Percentiles rank a stretch among this genome's conserved stretches.
phyloP scores from a whole-genome alignment of 257 asterid species.

The Nemophila menziesii region DNA sequence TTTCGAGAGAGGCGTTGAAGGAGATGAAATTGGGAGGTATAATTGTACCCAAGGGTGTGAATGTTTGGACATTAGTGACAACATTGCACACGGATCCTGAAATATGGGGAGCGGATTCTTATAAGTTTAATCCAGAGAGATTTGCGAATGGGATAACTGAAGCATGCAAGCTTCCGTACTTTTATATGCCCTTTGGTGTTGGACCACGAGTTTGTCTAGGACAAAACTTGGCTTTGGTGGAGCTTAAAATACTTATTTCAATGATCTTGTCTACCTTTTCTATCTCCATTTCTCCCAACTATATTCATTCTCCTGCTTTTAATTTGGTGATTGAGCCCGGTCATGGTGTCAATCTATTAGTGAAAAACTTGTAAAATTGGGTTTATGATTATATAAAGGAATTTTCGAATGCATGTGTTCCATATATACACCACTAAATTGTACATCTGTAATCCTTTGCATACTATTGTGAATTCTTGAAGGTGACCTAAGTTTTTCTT shows the following conservation, averaged over 20 bases:
- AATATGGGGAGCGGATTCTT: conserved; percentile 24
- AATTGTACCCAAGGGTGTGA: conserved; percentile 22
- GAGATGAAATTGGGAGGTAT: conserved; percentile 25
- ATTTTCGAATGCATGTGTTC: too few relatives aligned
- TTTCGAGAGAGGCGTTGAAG: conserved; percentile 27
- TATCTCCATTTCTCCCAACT: conserved; percentile 18
- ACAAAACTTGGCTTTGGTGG: conserved; percentile 23
- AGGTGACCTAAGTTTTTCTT: too few relatives aligned
- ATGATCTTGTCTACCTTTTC: conserved; percentile 15
- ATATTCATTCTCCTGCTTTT: conserved; percentile 21
- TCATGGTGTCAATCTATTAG: conserved; percentile 20
- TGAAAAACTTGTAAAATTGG: conserved; percentile 11
- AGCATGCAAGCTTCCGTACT: conserved; percentile 29
- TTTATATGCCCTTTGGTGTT: conserved; percentile 38
- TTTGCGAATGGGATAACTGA: conserved; percentile 28
- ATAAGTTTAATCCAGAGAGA: conserved; percentile 24
- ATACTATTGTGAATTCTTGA: too few relatives aligned
- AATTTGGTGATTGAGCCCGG: conserved; percentile 24
- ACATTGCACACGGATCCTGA: conserved; percentile 20
- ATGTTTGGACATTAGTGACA: conserved; percentile 18
- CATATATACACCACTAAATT: too few relatives aligned
- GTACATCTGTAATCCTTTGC: too few relatives aligned
- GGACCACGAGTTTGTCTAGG: conserved; percentile 33
- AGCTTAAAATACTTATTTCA: conserved; percentile 25
- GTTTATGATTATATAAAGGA: too few relatives aligned